These are phyloP conservation scores for Thielaviopsis ethacetica DNA, from an alignment of 2,329 filamentous ascomycete species.

Conservation along the genomic window DNA sequence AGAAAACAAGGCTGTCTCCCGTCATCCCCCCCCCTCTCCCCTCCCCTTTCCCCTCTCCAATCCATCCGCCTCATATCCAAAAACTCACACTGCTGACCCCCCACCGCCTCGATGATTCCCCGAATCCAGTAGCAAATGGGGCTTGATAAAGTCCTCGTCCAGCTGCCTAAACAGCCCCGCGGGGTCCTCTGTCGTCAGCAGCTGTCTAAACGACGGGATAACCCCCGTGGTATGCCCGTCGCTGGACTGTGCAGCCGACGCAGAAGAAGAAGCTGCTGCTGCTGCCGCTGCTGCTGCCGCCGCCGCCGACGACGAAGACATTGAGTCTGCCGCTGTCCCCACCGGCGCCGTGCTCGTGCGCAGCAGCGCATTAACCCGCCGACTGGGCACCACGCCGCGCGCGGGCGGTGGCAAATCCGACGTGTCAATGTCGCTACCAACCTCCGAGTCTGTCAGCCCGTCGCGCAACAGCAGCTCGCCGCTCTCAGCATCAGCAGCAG, in stretches of 20 bases:
- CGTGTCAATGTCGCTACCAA: constrained; percentile 47
- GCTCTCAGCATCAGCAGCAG: constrained; percentile 20
- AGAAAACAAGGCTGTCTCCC: background rate
- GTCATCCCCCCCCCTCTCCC: no score
- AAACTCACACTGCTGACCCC: constrained; percentile 13
- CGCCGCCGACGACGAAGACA: background rate
- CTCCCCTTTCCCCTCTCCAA: no score
- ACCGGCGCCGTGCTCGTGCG: constrained; percentile 9
- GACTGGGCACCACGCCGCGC: constrained; percentile 23
- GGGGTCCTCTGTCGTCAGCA: constrained; percentile 76
- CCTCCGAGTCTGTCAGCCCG: constrained; percentile 37
- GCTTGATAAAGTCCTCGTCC: constrained; percentile 94
- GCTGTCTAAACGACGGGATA: constrained; percentile 48
- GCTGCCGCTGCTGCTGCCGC: constrained; percentile 5
- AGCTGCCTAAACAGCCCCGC: constrained; percentile 80
- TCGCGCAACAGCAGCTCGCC: constrained; percentile 22
- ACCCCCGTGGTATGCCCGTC: background rate
- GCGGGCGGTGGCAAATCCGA: constrained; percentile 50
- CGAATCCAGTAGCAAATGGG: constrained; percentile 62
- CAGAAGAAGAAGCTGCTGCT: background rate
- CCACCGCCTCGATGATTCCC: constrained; percentile 24
- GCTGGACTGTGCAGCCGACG: no score
- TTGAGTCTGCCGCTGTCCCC: no score
- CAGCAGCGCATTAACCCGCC: constrained; percentile 12
- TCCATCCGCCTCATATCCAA: no score